A percentile compares a stretch with the other conserved stretches of the same genome.
Evolutionary conservation across 768 basidiomycete species (phyloP).

Genomic region (button mushroom (Agaricus bisporus)): DNA sequence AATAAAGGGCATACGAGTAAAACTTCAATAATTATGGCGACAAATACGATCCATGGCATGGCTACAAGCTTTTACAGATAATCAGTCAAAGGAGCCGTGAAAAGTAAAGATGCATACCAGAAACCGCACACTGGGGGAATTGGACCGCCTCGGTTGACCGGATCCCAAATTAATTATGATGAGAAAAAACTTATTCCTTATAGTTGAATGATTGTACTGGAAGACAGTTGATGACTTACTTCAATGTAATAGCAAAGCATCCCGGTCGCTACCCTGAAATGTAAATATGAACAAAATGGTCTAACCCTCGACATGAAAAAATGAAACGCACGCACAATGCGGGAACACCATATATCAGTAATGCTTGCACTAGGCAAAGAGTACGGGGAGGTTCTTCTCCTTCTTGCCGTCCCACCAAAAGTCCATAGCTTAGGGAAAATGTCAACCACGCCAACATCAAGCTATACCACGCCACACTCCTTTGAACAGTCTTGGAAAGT

Average conservation of each 20-base stretch:
- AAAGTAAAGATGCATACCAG: background rate
- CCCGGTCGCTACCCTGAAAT: background rate
- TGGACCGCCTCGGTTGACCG: background rate
- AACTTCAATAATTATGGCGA: background rate
- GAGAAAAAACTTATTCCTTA: background rate
- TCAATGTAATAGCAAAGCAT: conserved; percentile 7
- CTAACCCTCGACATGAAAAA: too few species aligned
- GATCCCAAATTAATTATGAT: background rate
- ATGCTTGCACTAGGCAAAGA: background rate
- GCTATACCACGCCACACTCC: conserved; percentile 1
- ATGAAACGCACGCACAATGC: background rate
- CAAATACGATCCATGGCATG: background rate
- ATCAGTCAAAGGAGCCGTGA: background rate
- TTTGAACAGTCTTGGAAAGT: background rate
- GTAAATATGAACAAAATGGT: too few species aligned
- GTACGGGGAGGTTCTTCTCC: background rate
- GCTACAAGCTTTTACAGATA: background rate
- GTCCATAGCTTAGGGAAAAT: background rate
- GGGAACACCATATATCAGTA: conserved; percentile 1
- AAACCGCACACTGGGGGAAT: background rate
- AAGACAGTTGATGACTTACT: background rate
- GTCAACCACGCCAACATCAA: background rate
- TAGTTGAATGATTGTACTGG: background rate
- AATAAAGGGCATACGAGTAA: background rate
- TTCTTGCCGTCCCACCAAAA: conserved; percentile 1